Percentiles rank a stretch among this genome's conserved stretches.
Conservation (phyloP, 2,329 filamentous ascomycete genomes). For the Grosmannia clavigera region DNA sequence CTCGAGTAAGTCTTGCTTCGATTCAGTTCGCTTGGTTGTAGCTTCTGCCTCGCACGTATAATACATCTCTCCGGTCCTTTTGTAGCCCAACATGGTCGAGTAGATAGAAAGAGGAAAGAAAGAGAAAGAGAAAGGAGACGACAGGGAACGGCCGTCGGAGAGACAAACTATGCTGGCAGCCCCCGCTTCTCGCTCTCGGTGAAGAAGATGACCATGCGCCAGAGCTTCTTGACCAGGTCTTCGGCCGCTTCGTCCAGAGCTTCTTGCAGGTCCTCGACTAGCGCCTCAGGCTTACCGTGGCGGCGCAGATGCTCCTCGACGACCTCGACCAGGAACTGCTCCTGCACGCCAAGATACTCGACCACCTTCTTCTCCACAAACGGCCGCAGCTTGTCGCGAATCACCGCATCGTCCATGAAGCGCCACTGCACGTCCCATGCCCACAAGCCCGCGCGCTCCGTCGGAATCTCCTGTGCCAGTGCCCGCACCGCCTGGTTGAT, state of each 20-base stretch:
- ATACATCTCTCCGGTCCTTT: not conserved
- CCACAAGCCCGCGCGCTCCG: conserved; percentile 77
- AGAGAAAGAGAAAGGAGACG: not conserved
- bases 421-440: conserved; percentile 91
- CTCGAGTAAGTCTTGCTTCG: too few species aligned
- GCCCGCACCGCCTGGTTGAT: conserved; percentile 68
- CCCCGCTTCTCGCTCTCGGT: conserved; percentile 89
- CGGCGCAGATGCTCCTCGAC: conserved; percentile 78
- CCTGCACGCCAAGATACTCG: conserved; percentile 90
- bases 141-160: too few species aligned
- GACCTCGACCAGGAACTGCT: conserved; percentile 87
- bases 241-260: conserved; percentile 92
- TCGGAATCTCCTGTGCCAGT: conserved; percentile 81
- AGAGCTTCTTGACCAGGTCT: conserved; percentile 87
- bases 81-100: not conserved
- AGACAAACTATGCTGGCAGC: conserved; percentile 44
- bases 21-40: not conserved
- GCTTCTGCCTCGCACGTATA: not conserved
- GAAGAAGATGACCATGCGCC: conserved; percentile 98
- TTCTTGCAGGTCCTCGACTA: conserved; percentile 78
- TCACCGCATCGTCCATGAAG: conserved; percentile 66
- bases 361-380: conserved; percentile 98
- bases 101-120: not conserved
- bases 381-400: conserved; percentile 76
- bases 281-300: conserved; percentile 59